Percentiles rank a stretch among this genome's conserved stretches.
Evolutionary conservation across 768 basidiomycete species (phyloP).

Genomic region (Hypholoma sublateritium): DNA sequence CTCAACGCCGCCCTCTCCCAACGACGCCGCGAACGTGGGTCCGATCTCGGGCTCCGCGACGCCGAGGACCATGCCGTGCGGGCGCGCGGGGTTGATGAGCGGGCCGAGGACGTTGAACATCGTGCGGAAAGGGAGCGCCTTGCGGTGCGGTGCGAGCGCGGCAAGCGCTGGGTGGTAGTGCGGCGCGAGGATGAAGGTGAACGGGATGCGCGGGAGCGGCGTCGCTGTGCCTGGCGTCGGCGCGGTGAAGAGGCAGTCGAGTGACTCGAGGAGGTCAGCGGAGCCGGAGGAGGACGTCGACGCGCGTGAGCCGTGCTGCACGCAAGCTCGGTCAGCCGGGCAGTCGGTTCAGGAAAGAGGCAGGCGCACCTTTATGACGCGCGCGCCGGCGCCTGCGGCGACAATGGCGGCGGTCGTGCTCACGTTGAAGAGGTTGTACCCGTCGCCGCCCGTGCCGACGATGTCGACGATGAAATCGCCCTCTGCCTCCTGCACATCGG

Average conservation of each 20-base stretch:
- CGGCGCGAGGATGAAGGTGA: slow-evolving; percentile 91
- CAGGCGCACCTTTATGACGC: slow-evolving; percentile 81
- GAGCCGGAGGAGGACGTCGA: slow-evolving; percentile 95
- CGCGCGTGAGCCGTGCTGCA: slow-evolving; percentile 84
- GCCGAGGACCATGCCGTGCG: slow-evolving; percentile 88
- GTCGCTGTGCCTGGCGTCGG: slow-evolving; percentile 59
- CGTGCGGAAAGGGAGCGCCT: slow-evolving; percentile 88
- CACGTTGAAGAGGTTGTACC: slow-evolving; percentile 95
- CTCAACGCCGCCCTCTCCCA: slow-evolving; percentile 71
- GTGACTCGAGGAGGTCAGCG: slow-evolving; percentile 85
- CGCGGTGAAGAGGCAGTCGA: slow-evolving; percentile 73
- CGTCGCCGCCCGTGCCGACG: slow-evolving; percentile 94
- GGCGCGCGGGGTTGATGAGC: slow-evolving; percentile 87
- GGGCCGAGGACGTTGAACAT: slow-evolving; percentile 97
- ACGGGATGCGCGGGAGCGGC: slow-evolving; percentile 67
- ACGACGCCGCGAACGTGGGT: slow-evolving; percentile 72
- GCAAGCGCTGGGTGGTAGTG: slow-evolving; percentile 91
- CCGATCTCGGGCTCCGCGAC: slow-evolving; percentile 85
- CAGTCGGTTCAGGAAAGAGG: background rate
- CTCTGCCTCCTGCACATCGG: slow-evolving; percentile 55
- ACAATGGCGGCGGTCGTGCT: slow-evolving; percentile 93
- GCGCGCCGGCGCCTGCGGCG: slow-evolving; percentile 90
- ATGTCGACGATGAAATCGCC: slow-evolving; percentile 75
- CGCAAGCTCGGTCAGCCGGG: background rate
- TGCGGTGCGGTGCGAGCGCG: slow-evolving; percentile 79